Evolutionary conservation across 148 eudicot species (phyloP).

Genomic region (Arbutus unedo): DNA sequence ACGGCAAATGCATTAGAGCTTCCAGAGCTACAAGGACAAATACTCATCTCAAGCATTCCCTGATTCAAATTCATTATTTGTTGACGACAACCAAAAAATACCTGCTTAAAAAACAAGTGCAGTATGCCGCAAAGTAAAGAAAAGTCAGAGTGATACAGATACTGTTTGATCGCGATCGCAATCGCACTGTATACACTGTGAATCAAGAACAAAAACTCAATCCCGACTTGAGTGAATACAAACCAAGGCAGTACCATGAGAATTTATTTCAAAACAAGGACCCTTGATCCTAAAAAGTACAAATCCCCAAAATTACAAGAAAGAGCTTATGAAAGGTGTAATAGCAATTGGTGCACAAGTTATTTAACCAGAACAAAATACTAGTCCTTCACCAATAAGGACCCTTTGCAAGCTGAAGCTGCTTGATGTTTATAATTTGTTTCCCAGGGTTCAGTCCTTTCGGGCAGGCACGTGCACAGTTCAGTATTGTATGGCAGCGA

Average conservation of each 20-base stretch:
- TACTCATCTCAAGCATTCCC: not conserved
- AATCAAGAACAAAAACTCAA: not conserved
- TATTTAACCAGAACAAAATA: slow-evolving; percentile 18
- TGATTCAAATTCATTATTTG: not conserved
- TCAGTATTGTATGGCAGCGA: slow-evolving; percentile 93
- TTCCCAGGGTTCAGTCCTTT: slow-evolving; percentile 94
- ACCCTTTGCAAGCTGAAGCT: slow-evolving; percentile 40
- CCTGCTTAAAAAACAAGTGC: not conserved
- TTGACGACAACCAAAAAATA: not conserved
- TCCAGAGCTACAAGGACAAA: not conserved
- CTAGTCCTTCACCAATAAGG: slow-evolving; percentile 1
- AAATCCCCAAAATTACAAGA: not conserved
- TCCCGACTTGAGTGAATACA: not conserved
- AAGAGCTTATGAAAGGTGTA: slow-evolving; percentile 7
- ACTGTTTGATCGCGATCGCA: not conserved
- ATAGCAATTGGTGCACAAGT: slow-evolving; percentile 12
- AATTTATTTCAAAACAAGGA: slow-evolving; percentile 12
- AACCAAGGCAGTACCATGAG: not conserved
- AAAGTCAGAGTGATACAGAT: not conserved
- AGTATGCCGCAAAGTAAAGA: not conserved
- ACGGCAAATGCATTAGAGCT: not conserved
- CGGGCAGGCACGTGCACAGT: slow-evolving; percentile 94
- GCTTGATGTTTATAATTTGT: slow-evolving; percentile 85
- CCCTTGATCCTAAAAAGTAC: slow-evolving; percentile 5
- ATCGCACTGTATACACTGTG: not conserved